Base-by-base conservation (phyloP, 805 yeast genomes). In the Priceomyces haplophilus region DNA sequence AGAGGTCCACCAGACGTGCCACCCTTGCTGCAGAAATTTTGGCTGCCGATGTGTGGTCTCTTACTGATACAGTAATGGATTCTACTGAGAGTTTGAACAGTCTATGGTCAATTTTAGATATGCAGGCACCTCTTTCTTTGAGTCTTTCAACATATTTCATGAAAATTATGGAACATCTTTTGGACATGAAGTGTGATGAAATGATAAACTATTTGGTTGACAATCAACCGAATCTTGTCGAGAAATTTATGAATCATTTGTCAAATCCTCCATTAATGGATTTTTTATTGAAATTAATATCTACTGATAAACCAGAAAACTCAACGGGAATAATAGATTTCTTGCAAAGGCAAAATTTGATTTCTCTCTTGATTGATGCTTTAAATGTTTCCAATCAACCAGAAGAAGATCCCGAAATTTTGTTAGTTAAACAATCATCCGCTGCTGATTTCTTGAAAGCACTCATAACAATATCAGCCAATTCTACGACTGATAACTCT, bases 41-140 rank as follows among this genome's bases (percentile, higher is more conserved):
- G 37, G 80, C 91, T 32, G 88, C 93, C 3, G 98, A 91, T 57
- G 90, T 89, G 7, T 91, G 97, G 97, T 85, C 95, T 2, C 72
- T 93, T 30, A 85, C 96, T 1, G 96, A 90, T 52, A 82, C 95
- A 1, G 83, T 93, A 42, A 82, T 91, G 83, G 90, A 86, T 51
- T 79, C 82, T 46, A 69, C 78, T 3, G 75, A 72, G 16, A 71
- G 87, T 30, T 65, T 93, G 54, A 78, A 78, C 41, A 79, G 76
- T 54, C 65, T 93, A 37, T 93, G 99, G 99, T 64, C 79, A 16
- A 71, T 90, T 16, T 71, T 93, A 45, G 95, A 87, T 53, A 74
- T 75, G 42, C 76, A 76, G 2, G 73, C 76, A 7, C 87, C 88
- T 12, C 69, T 83, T 44, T 80, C 90, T 25, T 84, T 88, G 51